Evolutionary conservation across 2,329 filamentous ascomycete species (phyloP).

Genomic region (Coniella vitis): DNA sequence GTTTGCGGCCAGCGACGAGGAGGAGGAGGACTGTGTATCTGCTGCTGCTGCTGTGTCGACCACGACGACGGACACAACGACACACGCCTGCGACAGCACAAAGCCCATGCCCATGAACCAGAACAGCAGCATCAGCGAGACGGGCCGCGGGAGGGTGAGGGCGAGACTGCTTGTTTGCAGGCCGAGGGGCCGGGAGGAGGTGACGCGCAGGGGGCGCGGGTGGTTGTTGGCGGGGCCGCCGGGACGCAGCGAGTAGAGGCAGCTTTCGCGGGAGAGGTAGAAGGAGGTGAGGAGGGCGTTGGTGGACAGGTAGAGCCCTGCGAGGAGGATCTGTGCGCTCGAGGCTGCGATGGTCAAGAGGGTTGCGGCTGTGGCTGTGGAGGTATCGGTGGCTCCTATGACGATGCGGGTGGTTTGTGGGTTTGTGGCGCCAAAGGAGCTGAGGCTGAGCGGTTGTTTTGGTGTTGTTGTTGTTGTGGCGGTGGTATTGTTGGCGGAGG

Average conservation of each 20-base stretch:
- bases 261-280: slow-evolving; percentile 44
- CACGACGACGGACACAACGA: slow-evolving; percentile 21
- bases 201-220: slow-evolving; percentile 37
- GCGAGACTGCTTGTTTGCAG: slow-evolving; percentile 40
- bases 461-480: neutral
- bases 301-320: slow-evolving; percentile 38
- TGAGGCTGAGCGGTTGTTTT: neutral
- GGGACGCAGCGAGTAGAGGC: slow-evolving; percentile 31
- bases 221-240: slow-evolving; percentile 15
- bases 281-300: slow-evolving; percentile 42
- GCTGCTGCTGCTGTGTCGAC: neutral
- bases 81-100: slow-evolving; percentile 38
- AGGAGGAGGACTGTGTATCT: neutral
- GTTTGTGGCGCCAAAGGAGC: slow-evolving; percentile 30
- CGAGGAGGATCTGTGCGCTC: slow-evolving; percentile 43
- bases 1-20: slow-evolving; percentile 2
- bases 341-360: slow-evolving; percentile 31
- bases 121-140: slow-evolving; percentile 37
- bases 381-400: slow-evolving; percentile 4
- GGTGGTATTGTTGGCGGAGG: neutral
- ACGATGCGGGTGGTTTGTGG: slow-evolving; percentile 28
- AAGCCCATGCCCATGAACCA: slow-evolving; percentile 39
- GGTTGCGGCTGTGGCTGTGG: slow-evolving; percentile 18
- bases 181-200: slow-evolving; percentile 32
- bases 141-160: slow-evolving; percentile 41